Base-by-base conservation (phyloP, 192 early-diverging fungal genomes). In the Powellomyces hirtus region DNA sequence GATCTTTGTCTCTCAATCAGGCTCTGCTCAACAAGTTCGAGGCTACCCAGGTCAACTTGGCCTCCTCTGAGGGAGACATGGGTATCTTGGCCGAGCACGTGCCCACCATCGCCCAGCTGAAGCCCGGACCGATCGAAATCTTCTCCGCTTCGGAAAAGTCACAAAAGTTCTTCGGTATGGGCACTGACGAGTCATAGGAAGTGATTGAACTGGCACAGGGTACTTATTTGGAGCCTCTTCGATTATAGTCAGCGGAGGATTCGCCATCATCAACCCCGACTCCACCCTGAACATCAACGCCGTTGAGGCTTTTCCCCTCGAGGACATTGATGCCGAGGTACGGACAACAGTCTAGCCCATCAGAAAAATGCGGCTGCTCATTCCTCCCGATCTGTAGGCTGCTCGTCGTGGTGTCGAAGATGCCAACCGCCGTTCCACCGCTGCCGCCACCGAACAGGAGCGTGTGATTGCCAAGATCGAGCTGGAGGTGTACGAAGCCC, bases 51-150 rank as follows among this genome's bases (percentile, higher is more conserved):
- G 93, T 98, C 65, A 97, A 98, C 83, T 77, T 98, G 70, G 84
- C 92, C 31, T 90, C 93, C 22, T 88, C 89, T 38, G 92, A 92
- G 24, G 96, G 96, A 57, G 94, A 96, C 75, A 92, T 98, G 87
- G 96, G 96, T 94, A 91, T 98, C 66, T 87, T 98, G 22, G 94
- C 94, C 66, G 91, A 92, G 83, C 96, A 98, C 87, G 93, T 98
- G 38, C 92, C 94, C n/a, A 92, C 89, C 36, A 91, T 98, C 60
- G 92, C 95, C 77, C 91, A 98, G 86, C 88, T 98, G 45, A 90
- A 90, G 79, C 91, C 95, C 42, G 91, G 92, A 49, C 81, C 93
- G 37, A 67, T 98, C 45, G 93, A 94, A 79, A 78, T 96, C 56
- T 81, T 95, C 59, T 84, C 87, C 59, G 83, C 86, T 72, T 71